A percentile compares a stretch with the other conserved stretches of the same genome.
These are phyloP conservation scores for Phycomyces blakesleeanus DNA, from an alignment of 192 early-diverging fungal species.

Conservation along the genomic window DNA sequence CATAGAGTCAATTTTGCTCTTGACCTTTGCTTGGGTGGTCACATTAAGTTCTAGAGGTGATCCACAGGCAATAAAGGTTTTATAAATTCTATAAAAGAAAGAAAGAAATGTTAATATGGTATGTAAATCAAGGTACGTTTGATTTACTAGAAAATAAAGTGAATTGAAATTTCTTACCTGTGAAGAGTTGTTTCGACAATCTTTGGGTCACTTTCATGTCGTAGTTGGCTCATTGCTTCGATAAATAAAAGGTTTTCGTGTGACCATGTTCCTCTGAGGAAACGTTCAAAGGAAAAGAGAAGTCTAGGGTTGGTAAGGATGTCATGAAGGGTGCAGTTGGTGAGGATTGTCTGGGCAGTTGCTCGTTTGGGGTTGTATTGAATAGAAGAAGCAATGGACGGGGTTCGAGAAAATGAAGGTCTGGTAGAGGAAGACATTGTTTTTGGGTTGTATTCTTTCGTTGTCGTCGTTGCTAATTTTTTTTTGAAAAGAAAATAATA, in stretches of 20 bases:
- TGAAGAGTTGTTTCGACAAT: conserved; percentile 14
- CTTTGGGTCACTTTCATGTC: conserved; percentile 19
- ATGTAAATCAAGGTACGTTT: too few species aligned
- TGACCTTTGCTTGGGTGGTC: conserved; percentile 15
- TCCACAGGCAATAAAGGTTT: conserved; percentile 29
- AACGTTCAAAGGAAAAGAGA: conserved; percentile 21
- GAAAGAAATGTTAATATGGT: too few species aligned
- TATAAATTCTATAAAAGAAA: conserved; percentile 29
- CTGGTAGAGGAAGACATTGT: not conserved
- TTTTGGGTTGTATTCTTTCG: too few species aligned
- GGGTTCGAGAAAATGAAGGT: not conserved
- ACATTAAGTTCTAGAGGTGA: conserved; percentile 26
- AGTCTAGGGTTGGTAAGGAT: conserved; percentile 20
- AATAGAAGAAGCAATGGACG: not conserved
- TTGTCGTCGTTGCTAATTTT: not conserved
- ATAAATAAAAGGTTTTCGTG: conserved; percentile 36
- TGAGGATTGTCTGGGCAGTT: not conserved
- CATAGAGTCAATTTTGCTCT: conserved; percentile 4
- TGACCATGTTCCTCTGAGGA: conserved; percentile 18
- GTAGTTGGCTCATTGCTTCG: conserved; percentile 28
- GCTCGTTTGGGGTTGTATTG: not conserved
- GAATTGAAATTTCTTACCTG: conserved; percentile 14
- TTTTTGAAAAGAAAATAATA: not conserved
- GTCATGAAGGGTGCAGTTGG: conserved; percentile 15
- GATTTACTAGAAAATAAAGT: not conserved